phyloP scores from a whole-genome alignment of 169 alveolate genomes.

The Fabrea salina region DNA sequence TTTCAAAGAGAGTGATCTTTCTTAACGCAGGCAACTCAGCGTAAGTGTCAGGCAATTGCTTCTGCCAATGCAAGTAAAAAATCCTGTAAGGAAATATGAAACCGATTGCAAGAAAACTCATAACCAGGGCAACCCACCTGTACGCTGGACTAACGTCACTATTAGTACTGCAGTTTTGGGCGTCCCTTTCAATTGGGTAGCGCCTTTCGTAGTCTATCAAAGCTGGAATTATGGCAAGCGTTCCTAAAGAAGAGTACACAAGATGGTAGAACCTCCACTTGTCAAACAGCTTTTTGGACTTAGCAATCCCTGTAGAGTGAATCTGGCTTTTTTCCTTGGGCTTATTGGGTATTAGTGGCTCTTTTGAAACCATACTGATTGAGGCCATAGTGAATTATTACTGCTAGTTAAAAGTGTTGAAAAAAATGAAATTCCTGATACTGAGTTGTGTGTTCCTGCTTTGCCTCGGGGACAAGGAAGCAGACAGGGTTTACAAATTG shows the following conservation, averaged over 20 bases:
- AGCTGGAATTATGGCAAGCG: conserved; percentile 14
- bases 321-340: no score
- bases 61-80: not conserved
- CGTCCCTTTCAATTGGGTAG: not conserved
- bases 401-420: not conserved
- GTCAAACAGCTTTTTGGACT: conserved; percentile 9
- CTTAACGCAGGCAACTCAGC: not conserved
- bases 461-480: not conserved
- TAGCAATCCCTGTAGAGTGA: no score
- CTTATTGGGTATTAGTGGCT: no score
- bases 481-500: not conserved
- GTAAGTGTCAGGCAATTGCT: not conserved
- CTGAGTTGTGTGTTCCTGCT: not conserved
- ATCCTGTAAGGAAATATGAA: not conserved
- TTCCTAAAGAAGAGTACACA: not conserved
- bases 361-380: no score
- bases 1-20: not conserved
- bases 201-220: conserved; percentile 1
- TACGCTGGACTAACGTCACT: not conserved
- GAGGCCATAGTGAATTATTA: no score
- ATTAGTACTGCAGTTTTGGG: not conserved
- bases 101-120: conserved; percentile 1
- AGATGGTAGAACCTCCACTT: not conserved
- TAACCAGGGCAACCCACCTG: not conserved
- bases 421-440: not conserved